Evolutionary conservation across 306 rosid species (phyloP).

Genomic region (Urtica urens): DNA sequence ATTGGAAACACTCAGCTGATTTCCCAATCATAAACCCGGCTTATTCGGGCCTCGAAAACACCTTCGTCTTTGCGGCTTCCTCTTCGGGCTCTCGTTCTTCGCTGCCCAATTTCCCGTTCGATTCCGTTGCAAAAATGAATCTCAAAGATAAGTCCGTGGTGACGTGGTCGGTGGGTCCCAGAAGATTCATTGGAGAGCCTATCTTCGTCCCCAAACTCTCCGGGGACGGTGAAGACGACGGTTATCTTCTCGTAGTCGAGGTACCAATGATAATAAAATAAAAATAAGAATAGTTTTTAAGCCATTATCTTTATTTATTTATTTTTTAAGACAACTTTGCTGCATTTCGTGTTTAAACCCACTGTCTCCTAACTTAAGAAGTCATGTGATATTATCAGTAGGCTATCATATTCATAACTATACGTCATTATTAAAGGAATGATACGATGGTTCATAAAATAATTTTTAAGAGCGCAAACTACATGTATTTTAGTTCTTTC

Average conservation of each 20-base stretch:
- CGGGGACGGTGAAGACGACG: constrained; percentile 60
- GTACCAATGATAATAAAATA: too few relatives aligned
- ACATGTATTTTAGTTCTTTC: too few relatives aligned
- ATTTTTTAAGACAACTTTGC: too few relatives aligned
- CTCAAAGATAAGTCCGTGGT: constrained; percentile 21
- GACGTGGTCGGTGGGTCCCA: constrained; percentile 57
- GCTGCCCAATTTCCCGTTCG: constrained; percentile 73
- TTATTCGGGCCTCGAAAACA: constrained; percentile 53
- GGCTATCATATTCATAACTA: too few relatives aligned
- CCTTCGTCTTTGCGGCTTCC: constrained; percentile 56
- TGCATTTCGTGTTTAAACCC: too few relatives aligned
- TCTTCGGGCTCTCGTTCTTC: constrained; percentile 61
- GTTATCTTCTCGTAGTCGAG: constrained; percentile 84
- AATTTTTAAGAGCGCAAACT: too few relatives aligned
- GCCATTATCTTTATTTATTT: too few relatives aligned
- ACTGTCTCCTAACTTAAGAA: too few relatives aligned
- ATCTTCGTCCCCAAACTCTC: constrained; percentile 51
- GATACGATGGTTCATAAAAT: too few relatives aligned
- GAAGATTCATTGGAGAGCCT: constrained; percentile 83
- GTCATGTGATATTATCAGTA: too few relatives aligned
- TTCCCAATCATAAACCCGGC: constrained; percentile 64
- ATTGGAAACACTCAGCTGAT: constrained; percentile 61
- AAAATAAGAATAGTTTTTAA: too few relatives aligned
- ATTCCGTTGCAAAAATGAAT: constrained; percentile 53
- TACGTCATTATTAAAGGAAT: too few relatives aligned